A percentile compares a stretch with the other conserved stretches of the same genome.
Conservation (phyloP, 495 filamentous ascomycete species). For the Hypoxylon trugodes region DNA sequence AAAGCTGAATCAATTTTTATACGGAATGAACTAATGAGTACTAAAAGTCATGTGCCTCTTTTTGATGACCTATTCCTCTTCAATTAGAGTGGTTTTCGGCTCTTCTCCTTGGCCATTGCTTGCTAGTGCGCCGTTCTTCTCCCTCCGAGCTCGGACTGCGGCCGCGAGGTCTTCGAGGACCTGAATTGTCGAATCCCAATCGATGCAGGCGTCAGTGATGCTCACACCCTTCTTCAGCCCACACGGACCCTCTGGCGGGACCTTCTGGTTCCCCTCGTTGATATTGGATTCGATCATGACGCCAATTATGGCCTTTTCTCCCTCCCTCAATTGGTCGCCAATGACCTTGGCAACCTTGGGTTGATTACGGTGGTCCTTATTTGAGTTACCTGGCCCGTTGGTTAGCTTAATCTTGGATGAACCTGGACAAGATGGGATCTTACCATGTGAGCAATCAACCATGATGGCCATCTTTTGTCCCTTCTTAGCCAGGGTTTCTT, state of each 20-base stretch:
- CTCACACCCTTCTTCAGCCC: slow-evolving; percentile 90
- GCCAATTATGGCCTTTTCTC: slow-evolving; percentile 88
- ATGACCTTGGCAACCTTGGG: slow-evolving; percentile 87
- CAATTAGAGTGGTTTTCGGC: slow-evolving; percentile 50
- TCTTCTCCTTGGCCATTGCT: slow-evolving; percentile 32
- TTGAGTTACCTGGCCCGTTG: slow-evolving; percentile 67
- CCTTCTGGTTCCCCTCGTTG: slow-evolving; percentile 94
- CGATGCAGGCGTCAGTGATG: slow-evolving; percentile 97
- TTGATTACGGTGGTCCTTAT: slow-evolving; percentile 85
- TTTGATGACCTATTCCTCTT: slow-evolving; percentile 52
- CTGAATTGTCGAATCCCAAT: slow-evolving; percentile 87
- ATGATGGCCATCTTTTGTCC: slow-evolving; percentile 89
- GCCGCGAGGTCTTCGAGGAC: slow-evolving; percentile 88
- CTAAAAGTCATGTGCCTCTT: neutral
- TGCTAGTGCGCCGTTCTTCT: slow-evolving; percentile 46
- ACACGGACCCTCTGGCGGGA: slow-evolving; percentile 80
- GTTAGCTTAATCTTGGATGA: slow-evolving; percentile 15
- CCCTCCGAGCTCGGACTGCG: slow-evolving; percentile 80
- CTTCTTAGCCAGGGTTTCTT: slow-evolving; percentile 85
- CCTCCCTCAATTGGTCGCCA: slow-evolving; percentile 83
- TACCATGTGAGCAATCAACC: slow-evolving; percentile 97
- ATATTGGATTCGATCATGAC: slow-evolving; percentile 99
- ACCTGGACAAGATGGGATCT: slow-evolving; percentile 22
- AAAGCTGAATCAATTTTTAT: neutral
- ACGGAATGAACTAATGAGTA: neutral